Conservation (phyloP, 306 rosid genomes). For the Cyclanthera cordifolia region DNA sequence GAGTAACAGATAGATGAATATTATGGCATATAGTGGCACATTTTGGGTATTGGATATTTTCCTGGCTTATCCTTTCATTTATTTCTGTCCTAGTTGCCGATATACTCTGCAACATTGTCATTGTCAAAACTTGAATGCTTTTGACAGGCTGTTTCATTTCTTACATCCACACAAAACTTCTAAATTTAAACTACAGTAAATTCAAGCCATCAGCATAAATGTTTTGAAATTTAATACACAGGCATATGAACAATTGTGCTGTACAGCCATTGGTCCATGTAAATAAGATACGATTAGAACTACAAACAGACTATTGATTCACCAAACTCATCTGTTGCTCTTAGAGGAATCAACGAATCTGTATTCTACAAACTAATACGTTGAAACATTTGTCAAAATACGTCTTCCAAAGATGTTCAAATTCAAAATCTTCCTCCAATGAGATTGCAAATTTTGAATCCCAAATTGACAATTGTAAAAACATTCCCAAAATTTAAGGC, state of each 20-base stretch:
- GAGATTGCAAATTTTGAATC: not conserved
- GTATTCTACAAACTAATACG: not conserved
- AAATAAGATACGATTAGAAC: not conserved
- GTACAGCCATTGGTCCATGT: not conserved
- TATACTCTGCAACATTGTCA: constrained; percentile 17
- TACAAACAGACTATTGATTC: not conserved
- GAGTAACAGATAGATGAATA: constrained; percentile 4
- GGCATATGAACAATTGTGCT: not conserved
- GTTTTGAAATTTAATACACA: not conserved
- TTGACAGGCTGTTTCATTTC: constrained; percentile 13
- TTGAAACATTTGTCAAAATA: not conserved
- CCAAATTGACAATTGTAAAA: not conserved
- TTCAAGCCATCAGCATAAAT: constrained; percentile 6
- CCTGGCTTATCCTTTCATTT: constrained; percentile 11
- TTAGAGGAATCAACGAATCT: not conserved
- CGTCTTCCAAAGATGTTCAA: not conserved
- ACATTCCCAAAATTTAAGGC: not conserved
- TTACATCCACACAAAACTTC: constrained; percentile 1
- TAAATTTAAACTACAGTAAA: constrained; percentile 5
- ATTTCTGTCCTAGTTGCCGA: constrained; percentile 16
- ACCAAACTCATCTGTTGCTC: not conserved
- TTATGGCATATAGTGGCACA: constrained; percentile 10
- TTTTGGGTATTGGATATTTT: constrained; percentile 11
- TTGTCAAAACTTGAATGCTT: constrained; percentile 16
- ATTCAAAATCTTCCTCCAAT: not conserved